phyloP scores from a whole-genome alignment of 1,284 basidiomycete genomes.

The Flammula alnicola region DNA sequence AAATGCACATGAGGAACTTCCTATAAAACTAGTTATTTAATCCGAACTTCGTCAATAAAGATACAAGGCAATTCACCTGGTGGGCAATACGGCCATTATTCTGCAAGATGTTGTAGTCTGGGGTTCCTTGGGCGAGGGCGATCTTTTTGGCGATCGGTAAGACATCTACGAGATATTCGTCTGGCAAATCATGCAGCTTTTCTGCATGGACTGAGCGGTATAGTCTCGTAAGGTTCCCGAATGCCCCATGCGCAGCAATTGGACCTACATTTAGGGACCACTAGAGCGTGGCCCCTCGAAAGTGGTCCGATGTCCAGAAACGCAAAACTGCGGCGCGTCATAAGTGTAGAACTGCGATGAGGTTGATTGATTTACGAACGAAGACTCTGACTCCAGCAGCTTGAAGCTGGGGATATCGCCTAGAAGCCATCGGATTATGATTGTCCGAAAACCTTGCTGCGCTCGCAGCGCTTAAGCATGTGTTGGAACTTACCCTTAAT shows the following conservation, averaged over 20 bases:
- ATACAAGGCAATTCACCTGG: conserved; percentile 53
- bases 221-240: background rate
- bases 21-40: conserved; percentile 33
- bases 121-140: conserved; percentile 73
- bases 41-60: background rate
- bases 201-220: conserved; percentile 67
- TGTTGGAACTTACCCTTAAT: conserved; percentile 66
- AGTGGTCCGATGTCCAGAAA: conserved; percentile 93
- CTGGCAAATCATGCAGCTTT: conserved; percentile 81
- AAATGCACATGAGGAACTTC: conserved; percentile 90
- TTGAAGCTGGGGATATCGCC: conserved; percentile 83
- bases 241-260: background rate
- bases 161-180: conserved; percentile 78
- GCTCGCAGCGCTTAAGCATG: background rate
- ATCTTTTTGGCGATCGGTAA: conserved; percentile 89
- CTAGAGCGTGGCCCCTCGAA: conserved; percentile 82
- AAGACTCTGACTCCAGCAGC: conserved; percentile 77
- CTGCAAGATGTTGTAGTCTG: conserved; percentile 90
- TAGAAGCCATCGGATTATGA: conserved; percentile 28
- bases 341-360: background rate
- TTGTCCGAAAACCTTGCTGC: background rate
- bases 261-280: conserved; percentile 86
- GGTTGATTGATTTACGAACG: conserved; percentile 47
- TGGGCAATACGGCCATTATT: conserved; percentile 89
- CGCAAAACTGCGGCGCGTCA: conserved; percentile 54